Conservation (phyloP, 176 grass and related monocot genomes). For the Triticum turgidum region DNA sequence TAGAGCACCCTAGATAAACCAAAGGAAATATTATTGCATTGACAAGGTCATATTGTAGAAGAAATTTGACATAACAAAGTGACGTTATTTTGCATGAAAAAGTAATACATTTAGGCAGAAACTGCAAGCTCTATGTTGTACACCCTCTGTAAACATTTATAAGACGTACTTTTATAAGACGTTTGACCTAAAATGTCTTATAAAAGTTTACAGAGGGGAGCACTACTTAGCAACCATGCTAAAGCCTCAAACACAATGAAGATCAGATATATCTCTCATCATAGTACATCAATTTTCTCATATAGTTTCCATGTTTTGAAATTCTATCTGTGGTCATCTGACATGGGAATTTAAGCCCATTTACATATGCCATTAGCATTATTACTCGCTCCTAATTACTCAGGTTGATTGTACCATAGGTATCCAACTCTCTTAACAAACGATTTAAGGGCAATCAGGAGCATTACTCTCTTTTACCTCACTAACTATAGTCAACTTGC, state of each 20-base stretch:
- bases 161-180: too few relatives aligned
- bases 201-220: too few relatives aligned
- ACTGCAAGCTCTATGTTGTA: neutral
- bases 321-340: neutral
- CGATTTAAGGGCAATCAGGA: neutral
- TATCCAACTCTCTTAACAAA: neutral
- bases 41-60: neutral
- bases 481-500: neutral
- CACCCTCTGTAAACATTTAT: too few relatives aligned
- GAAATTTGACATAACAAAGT: neutral
- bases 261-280: neutral
- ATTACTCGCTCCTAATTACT: neutral
- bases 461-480: neutral
- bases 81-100: neutral
- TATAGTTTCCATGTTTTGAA: neutral
- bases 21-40: constrained; percentile 8
- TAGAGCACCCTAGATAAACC: neutral
- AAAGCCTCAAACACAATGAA: neutral
- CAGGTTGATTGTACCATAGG: neutral
- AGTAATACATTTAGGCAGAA: neutral
- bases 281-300: neutral
- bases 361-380: neutral
- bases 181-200: too few relatives aligned
- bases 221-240: neutral
- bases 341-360: neutral